A percentile compares a stretch with the other conserved stretches of the same genome.
These are phyloP conservation scores for Trametes gibbosa DNA, from an alignment of 768 basidiomycete species.

Conservation along the genomic window DNA sequence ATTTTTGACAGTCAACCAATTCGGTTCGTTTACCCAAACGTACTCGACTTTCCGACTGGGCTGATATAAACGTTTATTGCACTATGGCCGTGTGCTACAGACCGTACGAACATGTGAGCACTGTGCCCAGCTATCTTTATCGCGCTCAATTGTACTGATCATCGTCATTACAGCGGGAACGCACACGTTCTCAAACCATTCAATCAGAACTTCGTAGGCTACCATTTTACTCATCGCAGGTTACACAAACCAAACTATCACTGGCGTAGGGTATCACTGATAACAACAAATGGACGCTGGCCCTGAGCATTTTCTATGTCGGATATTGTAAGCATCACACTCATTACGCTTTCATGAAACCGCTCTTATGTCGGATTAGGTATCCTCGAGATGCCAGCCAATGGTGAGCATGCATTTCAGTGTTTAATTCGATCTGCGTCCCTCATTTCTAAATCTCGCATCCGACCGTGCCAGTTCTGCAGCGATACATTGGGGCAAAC, in stretches of 20 bases:
- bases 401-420: constrained; percentile 32
- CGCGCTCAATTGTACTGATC: neutral
- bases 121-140: neutral
- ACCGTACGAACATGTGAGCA: constrained; percentile 55
- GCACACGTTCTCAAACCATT: constrained; percentile 51
- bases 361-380: constrained; percentile 28
- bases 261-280: constrained; percentile 42
- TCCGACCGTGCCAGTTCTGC: constrained; percentile 44
- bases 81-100: constrained; percentile 30
- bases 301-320: constrained; percentile 56
- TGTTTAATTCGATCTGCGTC: too few relatives aligned
- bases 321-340: constrained; percentile 46
- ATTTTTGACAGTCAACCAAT: constrained; percentile 19
- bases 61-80: neutral
- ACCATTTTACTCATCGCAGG: neutral
- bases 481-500: constrained; percentile 56
- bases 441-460: too few relatives aligned
- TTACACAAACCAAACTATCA: neutral
- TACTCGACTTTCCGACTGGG: neutral
- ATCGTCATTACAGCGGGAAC: constrained; percentile 41
- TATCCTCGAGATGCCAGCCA: constrained; percentile 57
- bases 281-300: constrained; percentile 57
- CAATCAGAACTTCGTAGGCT: constrained; percentile 50
- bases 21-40: constrained; percentile 18
- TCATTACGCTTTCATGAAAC: neutral